Base-by-base conservation (phyloP, 73 alveolate species). In the Paramecium biaurelia region DNA sequence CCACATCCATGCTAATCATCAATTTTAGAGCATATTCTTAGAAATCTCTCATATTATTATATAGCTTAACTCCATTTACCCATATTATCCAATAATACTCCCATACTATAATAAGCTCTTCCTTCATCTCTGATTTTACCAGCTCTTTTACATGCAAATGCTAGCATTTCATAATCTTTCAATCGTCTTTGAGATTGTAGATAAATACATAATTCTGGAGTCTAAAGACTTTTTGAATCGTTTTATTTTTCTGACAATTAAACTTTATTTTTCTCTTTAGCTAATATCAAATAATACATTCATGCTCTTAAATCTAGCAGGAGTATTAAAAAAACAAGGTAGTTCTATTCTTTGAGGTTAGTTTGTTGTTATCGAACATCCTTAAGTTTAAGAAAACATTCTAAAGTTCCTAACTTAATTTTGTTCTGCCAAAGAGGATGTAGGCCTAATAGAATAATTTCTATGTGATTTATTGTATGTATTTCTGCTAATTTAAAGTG, bases 91-190 rank as follows among this genome's bases (percentile, higher is more conserved):
- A 84, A 90, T 10, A 96, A 92, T 1, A 96, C 99, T 53, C 99
- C 99, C 21, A 97, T 96, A 49, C 96, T 85, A 85, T 96, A 96
- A 85, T 96, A 96, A 20, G 99, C 98, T 32, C 99, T 76, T n/a
- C 99, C 99, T 85, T 96, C 99, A 86, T 96, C 99, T 86, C 97
- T 95, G 6, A 97, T 92, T 47, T 94, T 96, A 23, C 99, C 99
- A 42, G 98, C 99, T 58, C 99, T 79, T 70, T 95, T 96, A 70
- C 99, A 96, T 15, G 99, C 99, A 85, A 95, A 95, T 12, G 99
- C 97, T 1, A 96, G 92, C 85, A 96, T 96, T 42, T 94, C 94
- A 86, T 96, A 96, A 89, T 96, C 99, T 67, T 95, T 95, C 20
- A 96, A 85, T 63, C 99, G 67, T 82, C 96, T 95, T 72, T 90